These are phyloP conservation scores for Vanrija humicola DNA, from an alignment of 1,284 basidiomycete genomes.

Conservation along the genomic window DNA sequence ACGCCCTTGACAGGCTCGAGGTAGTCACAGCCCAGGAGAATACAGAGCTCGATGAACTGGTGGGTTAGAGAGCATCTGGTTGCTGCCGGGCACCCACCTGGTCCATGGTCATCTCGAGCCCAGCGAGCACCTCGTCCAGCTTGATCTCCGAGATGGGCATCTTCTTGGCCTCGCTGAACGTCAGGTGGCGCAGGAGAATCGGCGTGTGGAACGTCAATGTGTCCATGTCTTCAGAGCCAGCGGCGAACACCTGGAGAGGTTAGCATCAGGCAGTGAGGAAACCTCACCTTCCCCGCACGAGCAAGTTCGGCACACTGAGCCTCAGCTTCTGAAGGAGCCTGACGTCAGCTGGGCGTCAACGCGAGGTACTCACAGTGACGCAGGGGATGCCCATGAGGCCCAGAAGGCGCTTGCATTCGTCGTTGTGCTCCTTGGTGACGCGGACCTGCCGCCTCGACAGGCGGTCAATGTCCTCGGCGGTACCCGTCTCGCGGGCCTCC, in stretches of 20 bases:
- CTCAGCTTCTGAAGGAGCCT: constrained; percentile 98
- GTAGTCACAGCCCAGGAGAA: constrained; percentile 96
- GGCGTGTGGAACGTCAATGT: constrained; percentile 94
- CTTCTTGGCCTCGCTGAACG: constrained; percentile 98
- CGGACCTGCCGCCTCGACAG: constrained; percentile 88
- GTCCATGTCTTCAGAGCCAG: constrained; percentile 99
- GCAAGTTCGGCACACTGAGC: constrained; percentile 98
- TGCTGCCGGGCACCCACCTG: constrained; percentile 55
- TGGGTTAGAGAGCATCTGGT: not conserved
- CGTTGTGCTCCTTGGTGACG: constrained; percentile 94
- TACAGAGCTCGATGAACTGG: constrained; percentile 95
- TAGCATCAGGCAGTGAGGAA: not conserved
- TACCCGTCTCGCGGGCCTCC: constrained; percentile 94
- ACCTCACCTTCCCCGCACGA: constrained; percentile 76
- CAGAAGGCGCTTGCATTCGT: constrained; percentile 84
- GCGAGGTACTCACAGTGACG: constrained; percentile 61
- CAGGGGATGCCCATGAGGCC: constrained; percentile 96
- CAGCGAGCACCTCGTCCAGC: constrained; percentile 76
- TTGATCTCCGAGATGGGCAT: constrained; percentile 93
- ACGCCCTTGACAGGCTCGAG: constrained; percentile 63
- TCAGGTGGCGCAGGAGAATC: constrained; percentile 89
- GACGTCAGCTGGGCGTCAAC: constrained; percentile 13
- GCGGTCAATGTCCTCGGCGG: constrained; percentile 85
- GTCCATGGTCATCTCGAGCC: constrained; percentile 87
- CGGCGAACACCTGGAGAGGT: constrained; percentile 73